Evolutionary conservation across 2,329 filamentous ascomycete genomes (phyloP).

Genomic region (Cladosporium halotolerans): DNA sequence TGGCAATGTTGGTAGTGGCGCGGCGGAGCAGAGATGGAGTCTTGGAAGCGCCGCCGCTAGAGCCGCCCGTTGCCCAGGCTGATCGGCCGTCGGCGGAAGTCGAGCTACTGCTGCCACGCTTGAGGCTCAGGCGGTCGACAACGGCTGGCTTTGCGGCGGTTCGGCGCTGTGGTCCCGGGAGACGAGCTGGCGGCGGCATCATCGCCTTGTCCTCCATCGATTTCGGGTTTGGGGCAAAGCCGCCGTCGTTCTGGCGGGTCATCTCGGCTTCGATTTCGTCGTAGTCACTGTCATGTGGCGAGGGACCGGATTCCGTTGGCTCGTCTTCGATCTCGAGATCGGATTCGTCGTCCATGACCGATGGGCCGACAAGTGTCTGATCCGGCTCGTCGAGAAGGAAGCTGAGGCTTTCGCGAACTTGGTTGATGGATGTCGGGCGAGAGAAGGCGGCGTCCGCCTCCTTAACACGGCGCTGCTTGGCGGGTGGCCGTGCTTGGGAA

Average conservation of each 20-base stretch:
- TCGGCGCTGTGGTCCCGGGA: conserved; percentile 30
- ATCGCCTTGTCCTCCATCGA: conserved; percentile 18
- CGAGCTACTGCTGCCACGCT: conserved; percentile 32
- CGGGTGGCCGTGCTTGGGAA: conserved; percentile 34
- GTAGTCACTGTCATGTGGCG: conserved; percentile 41
- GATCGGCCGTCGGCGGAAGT: conserved; percentile 18
- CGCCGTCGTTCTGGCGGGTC: conserved; percentile 27
- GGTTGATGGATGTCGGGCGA: conserved; percentile 68
- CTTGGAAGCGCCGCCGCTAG: conserved; percentile 49
- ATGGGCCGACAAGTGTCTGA: conserved; percentile 16
- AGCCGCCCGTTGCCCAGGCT: conserved; percentile 35
- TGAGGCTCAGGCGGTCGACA: conserved; percentile 68
- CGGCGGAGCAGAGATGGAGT: conserved; percentile 66
- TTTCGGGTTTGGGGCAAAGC: conserved; percentile 24
- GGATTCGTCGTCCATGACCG: conserved; percentile 47
- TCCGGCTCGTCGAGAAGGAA: conserved; percentile 66
- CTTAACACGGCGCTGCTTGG: conserved; percentile 26
- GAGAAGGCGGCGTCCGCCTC: conserved; percentile 35
- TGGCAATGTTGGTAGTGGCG: conserved; percentile 53
- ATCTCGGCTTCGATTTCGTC: conserved; percentile 38
- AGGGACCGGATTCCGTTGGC: conserved; percentile 27
- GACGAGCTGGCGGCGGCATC: conserved; percentile 35
- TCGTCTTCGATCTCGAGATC: conserved; percentile 29
- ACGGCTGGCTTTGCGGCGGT: conserved; percentile 39
- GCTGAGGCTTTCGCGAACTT: conserved; percentile 78